Conservation (phyloP, 163 green algal genomes). For the Scenedesmus sp. region DNA sequence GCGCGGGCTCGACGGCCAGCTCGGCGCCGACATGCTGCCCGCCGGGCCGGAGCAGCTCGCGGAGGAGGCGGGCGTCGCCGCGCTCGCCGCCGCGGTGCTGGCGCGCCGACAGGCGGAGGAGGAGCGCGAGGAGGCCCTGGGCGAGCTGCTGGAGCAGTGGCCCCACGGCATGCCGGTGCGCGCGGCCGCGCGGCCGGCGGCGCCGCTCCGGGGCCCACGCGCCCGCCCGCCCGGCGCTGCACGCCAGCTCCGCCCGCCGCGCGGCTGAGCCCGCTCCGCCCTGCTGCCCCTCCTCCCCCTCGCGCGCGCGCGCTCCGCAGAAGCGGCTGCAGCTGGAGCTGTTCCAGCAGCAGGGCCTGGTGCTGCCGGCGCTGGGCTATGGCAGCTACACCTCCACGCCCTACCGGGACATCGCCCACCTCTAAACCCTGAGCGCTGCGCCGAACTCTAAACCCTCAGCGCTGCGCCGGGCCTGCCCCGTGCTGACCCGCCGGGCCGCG, state of each 20-base stretch:
- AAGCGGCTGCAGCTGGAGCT: conserved; percentile 27
- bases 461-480: no score
- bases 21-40: background rate
- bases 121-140: conserved; percentile 13
- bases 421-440: no score
- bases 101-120: no score
- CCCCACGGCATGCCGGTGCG: conserved; percentile 31
- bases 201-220: background rate
- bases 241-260: background rate
- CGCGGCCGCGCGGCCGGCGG: no score
- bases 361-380: conserved; percentile 20
- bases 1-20: background rate
- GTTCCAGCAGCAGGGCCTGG: background rate
- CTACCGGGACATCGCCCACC: no score
- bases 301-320: conserved; percentile 21
- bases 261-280: background rate
- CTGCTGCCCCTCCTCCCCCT: background rate
- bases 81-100: background rate
- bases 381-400: background rate
- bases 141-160: conserved; percentile 26
- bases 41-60: background rate
- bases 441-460: no score
- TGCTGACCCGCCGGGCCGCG: no score
- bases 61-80: background rate
- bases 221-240: background rate